Conservation (phyloP, 192 early-diverging fungal genomes). For the Coemansia sp. region DNA sequence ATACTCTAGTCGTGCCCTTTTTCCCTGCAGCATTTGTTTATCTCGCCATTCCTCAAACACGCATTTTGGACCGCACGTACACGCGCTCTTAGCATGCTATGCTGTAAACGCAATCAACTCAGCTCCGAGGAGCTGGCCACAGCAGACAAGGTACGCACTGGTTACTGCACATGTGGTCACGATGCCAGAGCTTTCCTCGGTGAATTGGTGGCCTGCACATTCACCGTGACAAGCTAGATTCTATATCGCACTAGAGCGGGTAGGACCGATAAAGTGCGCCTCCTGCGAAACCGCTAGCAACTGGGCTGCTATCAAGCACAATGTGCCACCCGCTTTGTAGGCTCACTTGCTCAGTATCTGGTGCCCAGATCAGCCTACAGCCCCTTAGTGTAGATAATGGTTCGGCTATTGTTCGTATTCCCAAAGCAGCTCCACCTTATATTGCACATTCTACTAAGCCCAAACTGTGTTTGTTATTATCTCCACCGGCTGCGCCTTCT, state of each 20-base stretch:
- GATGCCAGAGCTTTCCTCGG: neutral
- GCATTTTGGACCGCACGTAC: neutral
- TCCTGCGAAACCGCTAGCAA: neutral
- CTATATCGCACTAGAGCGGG: neutral
- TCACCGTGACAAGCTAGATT: neutral
- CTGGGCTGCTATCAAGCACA: neutral
- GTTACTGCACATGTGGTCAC: neutral
- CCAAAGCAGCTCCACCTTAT: neutral
- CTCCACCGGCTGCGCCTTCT: neutral
- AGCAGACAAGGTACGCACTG: constrained; percentile 56
- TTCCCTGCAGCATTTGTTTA: neutral
- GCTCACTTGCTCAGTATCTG: neutral
- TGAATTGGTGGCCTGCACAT: neutral
- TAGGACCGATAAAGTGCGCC: neutral
- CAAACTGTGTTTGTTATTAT: neutral
- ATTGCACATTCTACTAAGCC: constrained; percentile 11
- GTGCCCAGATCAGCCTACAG: constrained; percentile 2
- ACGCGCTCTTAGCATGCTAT: constrained; percentile 32
- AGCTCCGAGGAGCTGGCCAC: constrained; percentile 58
- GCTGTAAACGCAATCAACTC: constrained; percentile 50
- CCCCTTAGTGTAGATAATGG: neutral
- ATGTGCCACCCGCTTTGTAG: neutral
- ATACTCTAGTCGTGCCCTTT: neutral
- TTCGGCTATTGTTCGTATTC: constrained; percentile 7
- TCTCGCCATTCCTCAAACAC: neutral